These are phyloP conservation scores for Metarhizium brunneum DNA, from an alignment of 2,329 filamentous ascomycete genomes.

Conservation along the genomic window DNA sequence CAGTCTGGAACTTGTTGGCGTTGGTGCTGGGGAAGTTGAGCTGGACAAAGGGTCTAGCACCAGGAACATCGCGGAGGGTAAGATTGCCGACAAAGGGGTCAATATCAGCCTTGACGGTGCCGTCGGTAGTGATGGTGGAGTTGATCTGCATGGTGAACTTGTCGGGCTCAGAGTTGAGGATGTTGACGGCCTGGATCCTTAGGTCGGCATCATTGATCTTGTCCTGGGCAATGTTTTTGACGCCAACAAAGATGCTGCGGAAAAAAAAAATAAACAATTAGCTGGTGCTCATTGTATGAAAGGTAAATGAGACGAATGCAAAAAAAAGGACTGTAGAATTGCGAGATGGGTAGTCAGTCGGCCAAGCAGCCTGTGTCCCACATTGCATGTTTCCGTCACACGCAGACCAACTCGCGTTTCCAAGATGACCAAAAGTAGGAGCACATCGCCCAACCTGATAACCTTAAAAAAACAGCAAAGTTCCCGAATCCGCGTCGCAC, in stretches of 20 bases:
- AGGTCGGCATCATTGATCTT: conserved; percentile 46
- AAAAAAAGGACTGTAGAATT: neutral
- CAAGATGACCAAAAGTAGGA: too few relatives aligned
- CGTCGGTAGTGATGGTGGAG: conserved; percentile 43
- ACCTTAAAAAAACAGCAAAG: neutral
- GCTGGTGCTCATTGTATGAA: neutral
- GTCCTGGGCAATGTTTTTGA: conserved; percentile 47
- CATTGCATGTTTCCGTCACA: too few relatives aligned
- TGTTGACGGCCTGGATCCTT: conserved; percentile 39
- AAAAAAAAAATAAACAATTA: conserved; percentile 9
- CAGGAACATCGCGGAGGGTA: conserved; percentile 41
- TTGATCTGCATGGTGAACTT: conserved; percentile 45
- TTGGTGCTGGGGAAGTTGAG: conserved; percentile 44
- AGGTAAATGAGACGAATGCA: neutral
- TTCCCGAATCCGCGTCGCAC: neutral
- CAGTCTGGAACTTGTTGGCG: conserved; percentile 35
- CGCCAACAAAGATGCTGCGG: conserved; percentile 42
- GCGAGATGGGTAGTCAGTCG: too few relatives aligned
- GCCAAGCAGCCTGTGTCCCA: too few relatives aligned
- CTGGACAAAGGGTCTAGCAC: conserved; percentile 38
- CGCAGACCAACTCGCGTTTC: too few relatives aligned
- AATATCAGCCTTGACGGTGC: conserved; percentile 41
- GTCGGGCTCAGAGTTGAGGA: conserved; percentile 35
- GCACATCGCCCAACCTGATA: too few relatives aligned
- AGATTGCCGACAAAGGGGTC: conserved; percentile 42